Percentiles rank a stretch among this genome's conserved stretches.
Evolutionary conservation across 75 land plant species (phyloP).

Genomic region (Azolla pinnata): DNA sequence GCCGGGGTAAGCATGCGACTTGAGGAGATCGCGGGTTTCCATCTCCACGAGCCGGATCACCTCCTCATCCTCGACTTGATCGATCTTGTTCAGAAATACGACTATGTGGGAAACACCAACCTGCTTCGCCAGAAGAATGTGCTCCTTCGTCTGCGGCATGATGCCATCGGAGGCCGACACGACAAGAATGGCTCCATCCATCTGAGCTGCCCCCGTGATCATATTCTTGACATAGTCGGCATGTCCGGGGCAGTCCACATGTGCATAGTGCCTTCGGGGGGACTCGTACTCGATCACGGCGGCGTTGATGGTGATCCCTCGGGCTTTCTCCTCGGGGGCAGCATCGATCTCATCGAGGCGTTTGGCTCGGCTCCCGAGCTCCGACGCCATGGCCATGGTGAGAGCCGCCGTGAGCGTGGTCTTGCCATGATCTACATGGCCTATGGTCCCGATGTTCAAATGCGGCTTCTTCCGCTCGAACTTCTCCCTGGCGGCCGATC

Average conservation of each 20-base stretch:
- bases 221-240: slow-evolving; percentile 96
- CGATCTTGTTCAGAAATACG: slow-evolving; percentile 75
- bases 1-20: slow-evolving; percentile 87
- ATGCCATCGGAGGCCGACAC: slow-evolving; percentile 88
- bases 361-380: slow-evolving; percentile 60
- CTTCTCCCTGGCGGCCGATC: slow-evolving; percentile 74
- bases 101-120: slow-evolving; percentile 95
- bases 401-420: slow-evolving; percentile 93
- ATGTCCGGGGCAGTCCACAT: slow-evolving; percentile 94
- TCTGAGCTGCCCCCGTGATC: slow-evolving; percentile 92
- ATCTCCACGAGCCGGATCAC: slow-evolving; percentile 77
- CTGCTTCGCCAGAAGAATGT: slow-evolving; percentile 87
- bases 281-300: slow-evolving; percentile 96
- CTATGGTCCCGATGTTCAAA: slow-evolving; percentile 91
- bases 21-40: slow-evolving; percentile 78
- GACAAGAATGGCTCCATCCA: slow-evolving; percentile 96
- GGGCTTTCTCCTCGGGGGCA: slow-evolving; percentile 90
- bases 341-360: slow-evolving; percentile 95
- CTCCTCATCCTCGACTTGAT: slow-evolving; percentile 78
- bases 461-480: slow-evolving; percentile 95
- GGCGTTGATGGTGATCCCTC: slow-evolving; percentile 92
- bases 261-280: slow-evolving; percentile 79
- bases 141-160: slow-evolving; percentile 98
- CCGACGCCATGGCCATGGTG: slow-evolving; percentile 78
- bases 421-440: slow-evolving; percentile 97